Evolutionary conservation across 371 early-diverging fungal species (phyloP).

Genomic region (Mycotypha africana): DNA sequence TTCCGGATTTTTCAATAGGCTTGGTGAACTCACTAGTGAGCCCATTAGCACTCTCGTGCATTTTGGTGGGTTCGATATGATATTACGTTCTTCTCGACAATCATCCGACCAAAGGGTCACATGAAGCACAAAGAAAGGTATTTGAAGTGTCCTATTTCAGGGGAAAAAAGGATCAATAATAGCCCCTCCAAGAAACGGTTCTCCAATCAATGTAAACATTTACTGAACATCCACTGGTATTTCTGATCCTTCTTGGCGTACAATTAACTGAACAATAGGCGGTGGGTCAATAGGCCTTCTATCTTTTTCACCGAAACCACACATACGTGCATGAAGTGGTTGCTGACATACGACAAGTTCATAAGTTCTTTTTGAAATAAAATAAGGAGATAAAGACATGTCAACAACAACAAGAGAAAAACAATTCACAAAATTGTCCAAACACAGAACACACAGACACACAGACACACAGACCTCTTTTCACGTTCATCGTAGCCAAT

Average conservation of each 20-base stretch:
- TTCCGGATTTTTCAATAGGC: constrained; percentile 66
- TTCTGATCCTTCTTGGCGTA: constrained; percentile 42
- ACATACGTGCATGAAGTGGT: constrained; percentile 79
- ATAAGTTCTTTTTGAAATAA: constrained; percentile 32
- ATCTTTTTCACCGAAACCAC: constrained; percentile 82
- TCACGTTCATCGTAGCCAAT: constrained; percentile 30
- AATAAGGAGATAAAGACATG: no score
- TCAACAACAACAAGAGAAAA: no score
- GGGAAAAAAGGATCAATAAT: not conserved
- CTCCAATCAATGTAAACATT: no score
- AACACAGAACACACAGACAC: no score
- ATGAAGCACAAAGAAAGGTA: constrained; percentile 70
- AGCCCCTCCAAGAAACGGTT: not conserved
- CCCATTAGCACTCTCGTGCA: constrained; percentile 71
- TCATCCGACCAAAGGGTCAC: constrained; percentile 74
- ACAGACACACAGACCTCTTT: constrained; percentile 18
- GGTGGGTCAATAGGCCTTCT: constrained; percentile 68
- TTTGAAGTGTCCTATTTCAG: constrained; percentile 37
- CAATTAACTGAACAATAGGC: constrained; percentile 57
- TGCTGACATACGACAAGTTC: constrained; percentile 63
- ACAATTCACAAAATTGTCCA: no score
- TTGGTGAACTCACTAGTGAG: constrained; percentile 76
- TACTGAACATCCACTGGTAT: constrained; percentile 42
- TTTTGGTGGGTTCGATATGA: constrained; percentile 57
- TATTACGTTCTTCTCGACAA: constrained; percentile 49